A percentile compares a stretch with the other conserved stretches of the same genome.
These are phyloP conservation scores for Paramecium primaurelia DNA, from an alignment of 73 alveolate genomes.

Conservation along the genomic window DNA sequence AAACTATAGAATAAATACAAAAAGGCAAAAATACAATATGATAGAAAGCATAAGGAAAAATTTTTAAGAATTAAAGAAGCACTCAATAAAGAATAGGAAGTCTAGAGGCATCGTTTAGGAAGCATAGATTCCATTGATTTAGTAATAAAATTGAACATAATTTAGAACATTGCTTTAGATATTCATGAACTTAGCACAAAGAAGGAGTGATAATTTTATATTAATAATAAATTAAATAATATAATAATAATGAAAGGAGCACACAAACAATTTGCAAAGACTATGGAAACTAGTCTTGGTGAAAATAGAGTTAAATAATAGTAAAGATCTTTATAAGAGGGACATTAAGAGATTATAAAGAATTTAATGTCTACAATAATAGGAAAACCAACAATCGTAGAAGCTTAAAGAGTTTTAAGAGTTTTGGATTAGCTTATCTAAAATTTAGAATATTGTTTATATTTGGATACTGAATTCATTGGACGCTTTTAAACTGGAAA, in stretches of 20 bases:
- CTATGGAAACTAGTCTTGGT: not conserved
- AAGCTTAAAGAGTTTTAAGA: conserved; percentile 56
- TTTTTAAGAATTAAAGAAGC: not conserved
- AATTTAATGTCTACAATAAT: conserved; percentile 56
- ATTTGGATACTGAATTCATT: conserved; percentile 52
- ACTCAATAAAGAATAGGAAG: not conserved
- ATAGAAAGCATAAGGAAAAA: not conserved
- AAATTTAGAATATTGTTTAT: conserved; percentile 22
- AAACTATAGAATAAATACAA: conserved; percentile 13
- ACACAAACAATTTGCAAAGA: conserved; percentile 2
- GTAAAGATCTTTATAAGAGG: conserved; percentile 42
- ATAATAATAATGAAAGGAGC: not conserved
- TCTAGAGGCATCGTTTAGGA: not conserved
- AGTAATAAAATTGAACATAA: not conserved
- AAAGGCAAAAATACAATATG: not conserved
- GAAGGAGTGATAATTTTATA: not conserved
- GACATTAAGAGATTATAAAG: conserved; percentile 54
- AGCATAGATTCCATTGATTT: conserved; percentile 14
- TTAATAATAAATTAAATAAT: not conserved
- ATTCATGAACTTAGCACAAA: not conserved
- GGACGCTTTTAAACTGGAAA: conserved; percentile 54
- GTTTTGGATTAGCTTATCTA: conserved; percentile 40
- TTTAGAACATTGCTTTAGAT: conserved; percentile 9
- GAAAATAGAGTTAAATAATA: not conserved
- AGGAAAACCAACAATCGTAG: conserved; percentile 65